Evolutionary conservation across 1,284 basidiomycete genomes (phyloP).

Genomic region (Takashimella koratensis): DNA sequence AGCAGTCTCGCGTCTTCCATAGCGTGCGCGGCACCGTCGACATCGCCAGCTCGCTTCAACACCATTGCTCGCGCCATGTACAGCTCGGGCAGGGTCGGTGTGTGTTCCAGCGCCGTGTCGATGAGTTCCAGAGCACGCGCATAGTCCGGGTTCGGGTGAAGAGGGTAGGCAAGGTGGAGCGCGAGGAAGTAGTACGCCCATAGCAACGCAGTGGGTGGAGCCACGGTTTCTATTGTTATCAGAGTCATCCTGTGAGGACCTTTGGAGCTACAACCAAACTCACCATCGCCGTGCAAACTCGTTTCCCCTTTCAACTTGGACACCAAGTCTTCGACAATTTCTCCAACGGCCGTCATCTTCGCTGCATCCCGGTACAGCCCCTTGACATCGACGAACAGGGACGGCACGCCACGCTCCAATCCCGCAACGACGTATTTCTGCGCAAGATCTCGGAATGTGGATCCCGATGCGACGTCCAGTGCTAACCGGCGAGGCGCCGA

Average conservation of each 20-base stretch:
- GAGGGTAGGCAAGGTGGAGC: constrained; percentile 74
- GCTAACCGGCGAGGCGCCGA: constrained; percentile 69
- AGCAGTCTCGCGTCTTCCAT: constrained; percentile 80
- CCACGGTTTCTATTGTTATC: constrained; percentile 33
- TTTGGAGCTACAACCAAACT: constrained; percentile 6
- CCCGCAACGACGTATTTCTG: constrained; percentile 68
- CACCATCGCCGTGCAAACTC: constrained; percentile 42
- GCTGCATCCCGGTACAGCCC: constrained; percentile 64
- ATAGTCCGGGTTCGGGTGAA: constrained; percentile 50
- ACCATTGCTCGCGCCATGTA: constrained; percentile 79
- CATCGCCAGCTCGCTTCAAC: constrained; percentile 82
- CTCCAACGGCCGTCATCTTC: constrained; percentile 68
- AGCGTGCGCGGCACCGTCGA: constrained; percentile 65
- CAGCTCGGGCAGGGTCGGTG: constrained; percentile 90
- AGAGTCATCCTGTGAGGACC: not conserved
- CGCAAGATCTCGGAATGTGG: constrained; percentile 64
- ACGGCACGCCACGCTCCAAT: constrained; percentile 84
- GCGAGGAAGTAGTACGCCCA: constrained; percentile 96
- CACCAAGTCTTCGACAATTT: constrained; percentile 61
- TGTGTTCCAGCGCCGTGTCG: constrained; percentile 68
- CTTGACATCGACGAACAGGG: constrained; percentile 90
- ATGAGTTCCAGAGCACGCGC: constrained; percentile 65
- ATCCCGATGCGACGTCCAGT: constrained; percentile 63
- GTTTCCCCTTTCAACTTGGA: constrained; percentile 42
- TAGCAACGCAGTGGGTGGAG: constrained; percentile 80